phyloP scores from a whole-genome alignment of 164 flowering plant species.

The Nelumbo lutea region DNA sequence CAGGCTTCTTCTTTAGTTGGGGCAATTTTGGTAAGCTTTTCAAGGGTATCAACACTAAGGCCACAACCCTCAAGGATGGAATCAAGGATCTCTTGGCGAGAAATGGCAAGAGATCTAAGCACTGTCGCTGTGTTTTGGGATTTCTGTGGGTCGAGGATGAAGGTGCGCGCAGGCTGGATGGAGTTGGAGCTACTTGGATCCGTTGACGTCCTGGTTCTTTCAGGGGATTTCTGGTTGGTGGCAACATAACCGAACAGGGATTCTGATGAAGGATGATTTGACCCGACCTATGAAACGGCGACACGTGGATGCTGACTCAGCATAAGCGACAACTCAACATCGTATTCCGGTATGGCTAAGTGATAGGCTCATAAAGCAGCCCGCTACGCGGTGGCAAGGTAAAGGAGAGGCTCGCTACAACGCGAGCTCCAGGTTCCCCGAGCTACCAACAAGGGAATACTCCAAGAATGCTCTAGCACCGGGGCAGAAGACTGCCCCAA shows the following conservation, averaged over 20 bases:
- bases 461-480: too few relatives aligned
- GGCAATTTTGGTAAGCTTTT: constrained; percentile 35
- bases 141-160: constrained; percentile 17
- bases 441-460: too few relatives aligned
- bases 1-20: constrained; percentile 41
- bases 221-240: constrained; percentile 37
- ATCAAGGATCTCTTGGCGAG: constrained; percentile 2
- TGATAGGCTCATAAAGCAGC: too few relatives aligned
- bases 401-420: too few relatives aligned
- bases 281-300: too few relatives aligned
- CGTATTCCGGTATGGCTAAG: too few relatives aligned
- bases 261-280: too few relatives aligned
- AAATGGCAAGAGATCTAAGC: constrained; percentile 39
- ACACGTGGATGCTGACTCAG: too few relatives aligned
- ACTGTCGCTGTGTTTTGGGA: constrained; percentile 67
- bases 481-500: too few relatives aligned
- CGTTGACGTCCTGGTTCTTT: constrained; percentile 10
- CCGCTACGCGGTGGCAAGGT: too few relatives aligned
- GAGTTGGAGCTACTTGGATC: constrained; percentile 18
- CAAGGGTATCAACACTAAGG: constrained; percentile 12
- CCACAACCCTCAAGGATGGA: constrained; percentile 20
- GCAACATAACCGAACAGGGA: constrained; percentile 82
- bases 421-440: too few relatives aligned
- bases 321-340: too few relatives aligned
- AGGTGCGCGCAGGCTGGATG: constrained; percentile 27